phyloP scores from a whole-genome alignment of 1,139 yeast genomes.

The Geotrichum histeridarum region DNA sequence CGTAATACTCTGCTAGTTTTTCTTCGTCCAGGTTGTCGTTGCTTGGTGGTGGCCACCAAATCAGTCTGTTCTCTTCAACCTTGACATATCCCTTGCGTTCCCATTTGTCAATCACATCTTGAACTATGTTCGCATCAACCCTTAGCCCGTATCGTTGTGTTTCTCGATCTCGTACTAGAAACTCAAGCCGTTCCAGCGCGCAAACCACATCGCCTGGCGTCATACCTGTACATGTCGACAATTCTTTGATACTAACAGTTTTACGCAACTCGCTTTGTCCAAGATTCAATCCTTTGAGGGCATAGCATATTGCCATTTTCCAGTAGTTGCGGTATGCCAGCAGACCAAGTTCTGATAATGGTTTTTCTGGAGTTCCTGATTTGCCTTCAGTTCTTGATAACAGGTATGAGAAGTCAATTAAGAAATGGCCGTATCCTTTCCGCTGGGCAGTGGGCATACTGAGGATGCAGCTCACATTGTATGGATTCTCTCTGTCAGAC shows the following conservation, averaged over 20 bases:
- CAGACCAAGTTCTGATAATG: slow-evolving; percentile 80
- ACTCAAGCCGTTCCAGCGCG: slow-evolving; percentile 72
- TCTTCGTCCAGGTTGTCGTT: not conserved
- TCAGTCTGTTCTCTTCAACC: slow-evolving; percentile 48
- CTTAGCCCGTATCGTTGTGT: slow-evolving; percentile 47
- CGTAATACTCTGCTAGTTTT: not conserved
- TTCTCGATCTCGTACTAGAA: slow-evolving; percentile 47
- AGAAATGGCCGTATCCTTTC: slow-evolving; percentile 80
- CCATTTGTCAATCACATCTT: slow-evolving; percentile 49
- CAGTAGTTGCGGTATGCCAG: slow-evolving; percentile 84
- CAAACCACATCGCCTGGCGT: slow-evolving; percentile 73
- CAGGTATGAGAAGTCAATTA: slow-evolving; percentile 85
- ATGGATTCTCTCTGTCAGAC: slow-evolving; percentile 40
- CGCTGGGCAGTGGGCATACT: slow-evolving; percentile 86
- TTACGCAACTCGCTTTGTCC: not conserved
- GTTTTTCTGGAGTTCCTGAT: slow-evolving; percentile 92
- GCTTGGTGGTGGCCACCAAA: slow-evolving; percentile 47
- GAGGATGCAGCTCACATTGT: slow-evolving; percentile 84
- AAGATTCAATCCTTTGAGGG: slow-evolving; percentile 34
- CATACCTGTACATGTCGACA: slow-evolving; percentile 75
- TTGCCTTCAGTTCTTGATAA: slow-evolving; percentile 68
- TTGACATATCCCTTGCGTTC: slow-evolving; percentile 50
- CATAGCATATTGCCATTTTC: slow-evolving; percentile 60
- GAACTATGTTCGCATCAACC: slow-evolving; percentile 47
- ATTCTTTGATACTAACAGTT: slow-evolving; percentile 37